Percentiles rank a stretch among this genome's conserved stretches.
Conservation (phyloP, 257 asterid genomes). For the Pogostemon cablin region DNA sequence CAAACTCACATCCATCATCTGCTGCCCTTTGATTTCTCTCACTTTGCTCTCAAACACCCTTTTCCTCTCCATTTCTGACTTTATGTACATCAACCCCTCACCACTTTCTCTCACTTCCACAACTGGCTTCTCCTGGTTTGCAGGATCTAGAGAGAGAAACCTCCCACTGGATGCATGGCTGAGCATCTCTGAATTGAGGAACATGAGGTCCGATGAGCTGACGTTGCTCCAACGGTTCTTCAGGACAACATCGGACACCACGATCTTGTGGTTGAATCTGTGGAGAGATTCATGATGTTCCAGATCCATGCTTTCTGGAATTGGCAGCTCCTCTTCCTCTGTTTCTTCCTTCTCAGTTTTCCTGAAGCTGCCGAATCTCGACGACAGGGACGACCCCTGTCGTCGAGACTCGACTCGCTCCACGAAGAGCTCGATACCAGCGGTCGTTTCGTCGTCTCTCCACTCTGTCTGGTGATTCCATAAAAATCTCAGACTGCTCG, state of each 20-base stretch:
- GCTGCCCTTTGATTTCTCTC: conserved; percentile 23
- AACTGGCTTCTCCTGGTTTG: not conserved
- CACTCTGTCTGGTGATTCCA: conserved; percentile 18
- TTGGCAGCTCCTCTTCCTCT: conserved; percentile 42
- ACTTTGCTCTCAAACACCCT: conserved; percentile 38
- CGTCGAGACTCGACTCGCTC: conserved; percentile 42
- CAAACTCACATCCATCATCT: not conserved
- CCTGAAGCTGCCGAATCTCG: conserved; percentile 48
- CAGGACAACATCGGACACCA: conserved; percentile 45
- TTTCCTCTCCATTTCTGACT: conserved; percentile 43
- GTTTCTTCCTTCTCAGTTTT: conserved; percentile 33
- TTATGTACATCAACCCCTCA: conserved; percentile 25
- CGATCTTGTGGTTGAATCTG: conserved; percentile 53
- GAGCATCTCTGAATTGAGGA: conserved; percentile 56
- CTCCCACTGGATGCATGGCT: conserved; percentile 44
- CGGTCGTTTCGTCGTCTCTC: conserved; percentile 34
- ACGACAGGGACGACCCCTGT: conserved; percentile 33
- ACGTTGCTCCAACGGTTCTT: conserved; percentile 71
- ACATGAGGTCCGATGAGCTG: conserved; percentile 62
- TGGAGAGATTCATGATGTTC: conserved; percentile 32
- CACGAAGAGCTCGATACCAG: conserved; percentile 47
- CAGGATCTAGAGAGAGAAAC: conserved; percentile 33
- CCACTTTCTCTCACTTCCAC: conserved; percentile 11
- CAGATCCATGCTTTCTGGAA: conserved; percentile 28
- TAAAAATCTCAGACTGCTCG: conserved; percentile 46